Evolutionary conservation across 2,329 filamentous ascomycete species (phyloP).

Genomic region (Biscogniauxia sp.): DNA sequence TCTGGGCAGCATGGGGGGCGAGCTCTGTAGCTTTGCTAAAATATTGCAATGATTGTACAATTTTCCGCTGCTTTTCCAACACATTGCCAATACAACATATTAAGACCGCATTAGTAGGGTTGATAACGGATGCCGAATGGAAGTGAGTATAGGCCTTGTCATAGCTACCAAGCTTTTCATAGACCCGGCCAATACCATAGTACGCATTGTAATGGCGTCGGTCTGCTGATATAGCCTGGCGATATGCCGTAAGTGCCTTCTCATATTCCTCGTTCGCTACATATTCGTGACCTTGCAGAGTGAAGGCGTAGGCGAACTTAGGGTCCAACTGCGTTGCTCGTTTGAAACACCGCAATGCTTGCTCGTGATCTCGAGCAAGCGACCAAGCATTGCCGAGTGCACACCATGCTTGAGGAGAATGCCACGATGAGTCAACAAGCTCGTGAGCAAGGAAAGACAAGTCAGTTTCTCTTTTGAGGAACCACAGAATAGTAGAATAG

Average conservation of each 20-base stretch:
- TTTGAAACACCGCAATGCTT: conserved; percentile 91
- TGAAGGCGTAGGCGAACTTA: conserved; percentile 92
- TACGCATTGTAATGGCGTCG: conserved; percentile 96
- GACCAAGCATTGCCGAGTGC: conserved; percentile 94
- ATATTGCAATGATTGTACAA: conserved; percentile 72
- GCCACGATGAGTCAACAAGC: conserved; percentile 79
- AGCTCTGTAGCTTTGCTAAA: conserved; percentile 82
- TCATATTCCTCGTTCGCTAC: conserved; percentile 96
- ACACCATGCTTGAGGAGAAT: conserved; percentile 95
- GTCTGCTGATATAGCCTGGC: conserved; percentile 81
- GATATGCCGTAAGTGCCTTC: conserved; percentile 84
- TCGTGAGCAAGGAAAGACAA: conserved; percentile 91
- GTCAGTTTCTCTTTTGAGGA: conserved; percentile 87
- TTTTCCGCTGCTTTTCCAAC: conserved; percentile 83
- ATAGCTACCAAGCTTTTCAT: conserved; percentile 86
- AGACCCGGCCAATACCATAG: conserved; percentile 82
- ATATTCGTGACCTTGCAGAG: conserved; percentile 92
- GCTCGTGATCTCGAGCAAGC: conserved; percentile 86
- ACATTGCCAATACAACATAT: conserved; percentile 91
- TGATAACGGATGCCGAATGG: conserved; percentile 81
- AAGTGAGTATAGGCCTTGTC: conserved; percentile 92
- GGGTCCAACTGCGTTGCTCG: conserved; percentile 87
- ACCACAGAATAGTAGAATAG: conserved; percentile 99
- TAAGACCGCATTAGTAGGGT: conserved; percentile 88
- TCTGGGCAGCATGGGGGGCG: conserved; percentile 76